phyloP scores from a whole-genome alignment of 768 basidiomycete species.

The Macrocybe gigantea region DNA sequence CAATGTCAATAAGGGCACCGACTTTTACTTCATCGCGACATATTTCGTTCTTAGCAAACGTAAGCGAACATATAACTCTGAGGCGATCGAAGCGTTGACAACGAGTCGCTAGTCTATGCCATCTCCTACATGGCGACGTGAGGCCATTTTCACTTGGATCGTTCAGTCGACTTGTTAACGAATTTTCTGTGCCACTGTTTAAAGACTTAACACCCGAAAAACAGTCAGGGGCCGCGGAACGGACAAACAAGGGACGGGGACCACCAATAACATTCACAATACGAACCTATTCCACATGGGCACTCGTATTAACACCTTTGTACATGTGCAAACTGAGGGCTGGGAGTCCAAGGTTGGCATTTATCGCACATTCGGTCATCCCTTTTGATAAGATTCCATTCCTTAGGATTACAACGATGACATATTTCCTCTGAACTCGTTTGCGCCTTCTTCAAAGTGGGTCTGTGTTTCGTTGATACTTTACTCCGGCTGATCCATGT shows the following conservation, averaged over 20 bases:
- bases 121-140: slow-evolving; percentile 63
- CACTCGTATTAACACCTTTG: slow-evolving; percentile 37
- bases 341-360: slow-evolving; percentile 25
- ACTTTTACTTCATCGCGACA: slow-evolving; percentile 53
- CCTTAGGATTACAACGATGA: slow-evolving; percentile 7
- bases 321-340: slow-evolving; percentile 24
- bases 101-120: slow-evolving; percentile 43
- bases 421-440: slow-evolving; percentile 16
- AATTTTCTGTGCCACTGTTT: background rate
- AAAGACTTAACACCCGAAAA: slow-evolving; percentile 57
- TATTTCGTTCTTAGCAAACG: slow-evolving; percentile 67
- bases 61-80: slow-evolving; percentile 22
- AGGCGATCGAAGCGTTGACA: background rate
- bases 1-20: slow-evolving; percentile 44
- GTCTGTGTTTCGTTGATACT: background rate
- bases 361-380: background rate
- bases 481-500: no score
- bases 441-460: slow-evolving; percentile 12
- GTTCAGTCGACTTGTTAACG: background rate
- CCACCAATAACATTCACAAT: slow-evolving; percentile 26
- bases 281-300: slow-evolving; percentile 49
- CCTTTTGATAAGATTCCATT: background rate
- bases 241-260: slow-evolving; percentile 30
- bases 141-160: slow-evolving; percentile 12
- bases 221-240: slow-evolving; percentile 49